Evolutionary conservation across 106 monocot genomes (phyloP), one percentile per base, ranked within the genome.

Genomic region (Gastrodia elata): DNA sequence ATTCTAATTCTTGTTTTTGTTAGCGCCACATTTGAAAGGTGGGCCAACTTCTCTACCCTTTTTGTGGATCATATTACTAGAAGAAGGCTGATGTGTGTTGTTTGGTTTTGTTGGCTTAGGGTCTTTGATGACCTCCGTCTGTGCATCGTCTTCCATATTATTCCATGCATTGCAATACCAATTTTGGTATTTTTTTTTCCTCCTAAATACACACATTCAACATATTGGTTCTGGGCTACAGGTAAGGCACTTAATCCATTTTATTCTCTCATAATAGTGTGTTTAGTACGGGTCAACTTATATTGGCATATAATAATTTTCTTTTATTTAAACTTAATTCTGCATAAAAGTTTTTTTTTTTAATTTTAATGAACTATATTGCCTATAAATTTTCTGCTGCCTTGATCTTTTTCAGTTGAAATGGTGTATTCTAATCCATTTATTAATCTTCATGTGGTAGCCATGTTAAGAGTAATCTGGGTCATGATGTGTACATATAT

Each of bases 171-270:
- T 57, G 82, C 75, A 55, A 89, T 95, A 73, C 89, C 91, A 75
- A 68, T 75, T 35, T 71, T 92, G 78, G 74, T 88, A 28, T 82
- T 87, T 56, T 68, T 91, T 75, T 79, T 89, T 43, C 87, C 87
- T 44, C 87, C 91, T 0, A 95, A 91, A 65, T 89, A 95, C 71
- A 89, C 85, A 16, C 91, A 91, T 85, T 89, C 94, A 65, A 82
- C 83, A 77, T 89, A 78, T 77, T 95, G 94, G 94, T 81, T 85
- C 70, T 82, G 76, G 74, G 91, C 91, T 55, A 72, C 89, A 91
- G 94, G 94, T 93, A 16, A 5, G 65, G 28, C 34, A 75, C 34
- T 72, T 55, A 75, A 74, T 25, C 35, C 1, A 30, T 61, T 14
- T 30, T 6, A 58, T 25, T 56, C 9, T 4, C n/a, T 59, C 4